Evolutionary conservation across 2,329 filamentous ascomycete genomes (phyloP).

Genomic region (Neurospora sp.): DNA sequence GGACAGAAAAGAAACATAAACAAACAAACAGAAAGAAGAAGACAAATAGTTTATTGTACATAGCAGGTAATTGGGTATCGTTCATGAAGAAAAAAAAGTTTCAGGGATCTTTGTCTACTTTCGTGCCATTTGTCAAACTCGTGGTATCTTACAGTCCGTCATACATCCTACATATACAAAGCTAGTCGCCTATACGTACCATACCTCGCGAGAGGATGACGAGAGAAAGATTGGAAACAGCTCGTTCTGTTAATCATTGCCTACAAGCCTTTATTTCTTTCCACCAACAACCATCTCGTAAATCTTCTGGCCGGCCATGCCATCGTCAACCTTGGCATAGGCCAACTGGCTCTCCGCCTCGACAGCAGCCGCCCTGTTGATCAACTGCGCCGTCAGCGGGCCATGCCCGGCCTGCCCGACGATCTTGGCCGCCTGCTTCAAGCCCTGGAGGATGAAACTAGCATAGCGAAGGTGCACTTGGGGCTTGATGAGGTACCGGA

Average conservation of each 20-base stretch:
- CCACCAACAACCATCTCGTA: not conserved
- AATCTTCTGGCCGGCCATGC: not conserved
- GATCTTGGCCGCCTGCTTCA: slow-evolving; percentile 34
- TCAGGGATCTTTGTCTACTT: not conserved
- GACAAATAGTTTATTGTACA: slow-evolving; percentile 2
- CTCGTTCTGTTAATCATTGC: not conserved
- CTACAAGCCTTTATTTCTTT: not conserved
- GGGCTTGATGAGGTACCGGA: slow-evolving; percentile 24
- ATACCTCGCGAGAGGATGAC: not conserved
- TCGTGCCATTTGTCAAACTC: not conserved
- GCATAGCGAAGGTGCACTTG: slow-evolving; percentile 28
- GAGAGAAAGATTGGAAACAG: not conserved
- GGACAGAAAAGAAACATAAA: slow-evolving; percentile 1
- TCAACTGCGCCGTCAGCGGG: slow-evolving; percentile 27
- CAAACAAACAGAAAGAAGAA: not conserved
- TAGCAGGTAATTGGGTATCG: not conserved
- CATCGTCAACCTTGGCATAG: slow-evolving; percentile 3
- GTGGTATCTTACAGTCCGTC: slow-evolving; percentile 10
- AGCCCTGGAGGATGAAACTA: slow-evolving; percentile 31
- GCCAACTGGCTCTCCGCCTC: slow-evolving; percentile 19
- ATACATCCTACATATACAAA: slow-evolving; percentile 12
- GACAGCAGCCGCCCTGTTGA: slow-evolving; percentile 26
- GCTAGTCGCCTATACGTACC: slow-evolving; percentile 6
- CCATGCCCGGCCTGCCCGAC: slow-evolving; percentile 16
- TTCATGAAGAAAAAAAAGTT: slow-evolving; percentile 2